phyloP scores from a whole-genome alignment of 352 stramenopile species.

The Phytophthora colocasiae region DNA sequence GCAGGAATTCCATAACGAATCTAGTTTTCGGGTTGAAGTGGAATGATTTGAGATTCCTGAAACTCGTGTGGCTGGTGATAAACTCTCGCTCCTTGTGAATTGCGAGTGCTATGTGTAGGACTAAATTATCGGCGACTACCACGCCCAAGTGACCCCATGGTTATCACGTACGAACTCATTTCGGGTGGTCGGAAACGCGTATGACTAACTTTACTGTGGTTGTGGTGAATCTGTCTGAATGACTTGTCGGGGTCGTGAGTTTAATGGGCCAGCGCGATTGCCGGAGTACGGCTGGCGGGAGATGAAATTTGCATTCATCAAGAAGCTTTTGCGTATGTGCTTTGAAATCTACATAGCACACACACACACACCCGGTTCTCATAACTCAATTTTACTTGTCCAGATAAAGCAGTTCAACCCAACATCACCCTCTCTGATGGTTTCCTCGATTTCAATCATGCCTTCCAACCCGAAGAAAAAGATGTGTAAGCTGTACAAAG shows the following conservation, averaged over 20 bases:
- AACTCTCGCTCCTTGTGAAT: constrained; percentile 3
- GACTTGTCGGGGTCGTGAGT: background rate
- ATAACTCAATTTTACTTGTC: constrained; percentile 20
- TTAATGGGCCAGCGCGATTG: constrained; percentile 7
- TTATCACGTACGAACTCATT: too few species aligned
- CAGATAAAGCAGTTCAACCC: background rate
- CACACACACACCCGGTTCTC: background rate
- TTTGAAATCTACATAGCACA: background rate
- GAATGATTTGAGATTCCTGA: background rate
- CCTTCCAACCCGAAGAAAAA: constrained; percentile 57
- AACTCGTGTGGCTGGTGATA: constrained; percentile 2
- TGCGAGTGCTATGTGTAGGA: constrained; percentile 1
- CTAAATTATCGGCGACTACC: background rate
- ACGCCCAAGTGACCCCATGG: too few species aligned
- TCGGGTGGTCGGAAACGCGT: constrained; percentile 8
- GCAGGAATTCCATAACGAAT: too few species aligned
- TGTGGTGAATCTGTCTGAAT: background rate
- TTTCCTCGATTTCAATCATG: constrained; percentile 62
- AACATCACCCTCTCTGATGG: constrained; percentile 7
- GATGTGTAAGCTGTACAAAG: constrained; percentile 56
- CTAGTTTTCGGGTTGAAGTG: background rate
- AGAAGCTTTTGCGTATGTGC: background rate
- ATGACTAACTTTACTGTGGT: background rate
- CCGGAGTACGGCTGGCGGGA: background rate
- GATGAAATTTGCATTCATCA: background rate